These are phyloP conservation scores for Alternaria hordeiaustralica DNA, from an alignment of 2,329 filamentous ascomycete species.

Conservation along the genomic window DNA sequence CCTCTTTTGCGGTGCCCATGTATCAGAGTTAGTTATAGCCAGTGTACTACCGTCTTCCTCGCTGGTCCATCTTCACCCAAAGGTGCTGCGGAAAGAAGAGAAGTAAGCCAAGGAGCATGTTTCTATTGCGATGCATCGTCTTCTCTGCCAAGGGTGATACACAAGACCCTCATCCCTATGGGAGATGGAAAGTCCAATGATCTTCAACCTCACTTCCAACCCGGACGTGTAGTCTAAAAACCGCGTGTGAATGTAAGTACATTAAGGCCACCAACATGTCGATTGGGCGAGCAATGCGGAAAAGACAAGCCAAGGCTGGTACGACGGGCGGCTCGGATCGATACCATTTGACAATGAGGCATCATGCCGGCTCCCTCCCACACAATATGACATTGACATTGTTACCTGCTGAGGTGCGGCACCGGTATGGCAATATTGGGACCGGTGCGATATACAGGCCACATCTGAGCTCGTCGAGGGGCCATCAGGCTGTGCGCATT, in stretches of 20 bases:
- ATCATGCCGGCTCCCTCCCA: neutral
- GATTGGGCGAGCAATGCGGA: neutral
- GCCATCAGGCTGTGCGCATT: neutral
- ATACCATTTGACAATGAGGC: neutral
- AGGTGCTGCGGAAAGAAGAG: neutral
- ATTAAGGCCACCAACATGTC: neutral
- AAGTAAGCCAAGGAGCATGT: neutral
- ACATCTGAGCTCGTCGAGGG: neutral
- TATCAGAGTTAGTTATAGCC: fast-evolving
- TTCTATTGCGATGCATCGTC: neutral
- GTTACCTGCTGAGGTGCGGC: neutral
- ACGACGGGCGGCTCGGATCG: neutral
- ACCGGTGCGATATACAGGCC: neutral
- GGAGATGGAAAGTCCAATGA: neutral
- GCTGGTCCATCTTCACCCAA: neutral
- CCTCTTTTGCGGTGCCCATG: neutral
- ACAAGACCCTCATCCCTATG: neutral
- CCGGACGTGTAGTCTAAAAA: neutral
- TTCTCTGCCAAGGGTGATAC: neutral
- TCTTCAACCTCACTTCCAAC: neutral
- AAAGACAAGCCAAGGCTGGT: neutral
- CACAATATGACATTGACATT: neutral
- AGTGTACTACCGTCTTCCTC: neutral
- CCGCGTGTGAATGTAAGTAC: too few relatives aligned
- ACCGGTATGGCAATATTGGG: neutral